A percentile compares a stretch with the other conserved stretches of the same genome.
These are phyloP conservation scores for Suhomyces maxii DNA, from an alignment of 1,139 yeast species.

Conservation along the genomic window DNA sequence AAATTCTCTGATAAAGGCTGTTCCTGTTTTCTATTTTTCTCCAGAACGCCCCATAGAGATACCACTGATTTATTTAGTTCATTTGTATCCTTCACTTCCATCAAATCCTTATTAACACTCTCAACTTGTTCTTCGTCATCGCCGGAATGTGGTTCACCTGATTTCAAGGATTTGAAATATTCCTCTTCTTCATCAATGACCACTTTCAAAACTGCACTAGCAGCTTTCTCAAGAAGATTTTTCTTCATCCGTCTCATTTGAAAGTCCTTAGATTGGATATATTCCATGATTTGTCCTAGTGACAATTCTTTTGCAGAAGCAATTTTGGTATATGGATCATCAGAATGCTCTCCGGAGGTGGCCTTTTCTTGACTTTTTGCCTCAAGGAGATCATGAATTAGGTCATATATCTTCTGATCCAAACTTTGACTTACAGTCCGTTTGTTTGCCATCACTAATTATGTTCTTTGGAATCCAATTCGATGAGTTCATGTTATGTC, in stretches of 20 bases:
- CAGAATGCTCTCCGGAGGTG: conserved; percentile 14
- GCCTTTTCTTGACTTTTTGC: conserved; percentile 45
- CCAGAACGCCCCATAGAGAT: conserved; percentile 56
- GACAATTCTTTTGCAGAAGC: conserved; percentile 64
- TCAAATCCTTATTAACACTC: conserved; percentile 49
- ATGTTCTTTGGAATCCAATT: neutral
- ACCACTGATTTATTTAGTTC: conserved; percentile 76
- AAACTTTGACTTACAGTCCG: conserved; percentile 31
- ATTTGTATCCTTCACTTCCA: conserved; percentile 63
- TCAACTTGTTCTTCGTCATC: conserved; percentile 11
- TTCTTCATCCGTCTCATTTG: conserved; percentile 69
- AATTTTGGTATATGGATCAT: conserved; percentile 40
- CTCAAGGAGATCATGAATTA: conserved; percentile 52
- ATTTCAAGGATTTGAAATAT: conserved; percentile 33
- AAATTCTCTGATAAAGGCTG: conserved; percentile 10
- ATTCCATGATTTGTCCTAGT: conserved; percentile 50
- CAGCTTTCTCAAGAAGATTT: conserved; percentile 51
- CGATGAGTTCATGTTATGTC: neutral
- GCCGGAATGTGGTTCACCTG: conserved; percentile 23
- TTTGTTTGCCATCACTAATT: conserved; percentile 15
- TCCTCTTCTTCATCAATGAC: conserved; percentile 43
- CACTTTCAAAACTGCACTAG: conserved; percentile 54
- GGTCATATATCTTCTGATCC: conserved; percentile 51
- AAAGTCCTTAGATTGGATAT: conserved; percentile 59
- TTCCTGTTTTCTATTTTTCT: conserved; percentile 8